Conservation (phyloP, 2,329 filamentous ascomycete genomes). For the Penicillium thymicola region DNA sequence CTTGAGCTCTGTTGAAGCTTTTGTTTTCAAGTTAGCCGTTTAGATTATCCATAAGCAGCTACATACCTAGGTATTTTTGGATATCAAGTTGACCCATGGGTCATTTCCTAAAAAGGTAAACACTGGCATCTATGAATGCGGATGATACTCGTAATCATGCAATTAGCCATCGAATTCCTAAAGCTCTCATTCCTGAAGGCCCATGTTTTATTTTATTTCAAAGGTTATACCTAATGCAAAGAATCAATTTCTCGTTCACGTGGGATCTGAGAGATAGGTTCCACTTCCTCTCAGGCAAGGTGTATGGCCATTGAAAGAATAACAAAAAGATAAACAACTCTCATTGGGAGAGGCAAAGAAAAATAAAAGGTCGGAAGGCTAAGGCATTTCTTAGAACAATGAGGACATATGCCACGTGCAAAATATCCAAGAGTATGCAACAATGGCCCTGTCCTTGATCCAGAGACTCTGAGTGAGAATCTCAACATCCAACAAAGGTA, state of each 20-base stretch:
- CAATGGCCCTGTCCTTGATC: slow-evolving; percentile 4
- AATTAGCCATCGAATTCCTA: neutral
- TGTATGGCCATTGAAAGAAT: neutral
- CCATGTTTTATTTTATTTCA: neutral
- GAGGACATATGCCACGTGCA: neutral
- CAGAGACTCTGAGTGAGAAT: neutral
- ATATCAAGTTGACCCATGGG: neutral
- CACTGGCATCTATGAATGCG: no score
- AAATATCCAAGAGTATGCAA: neutral
- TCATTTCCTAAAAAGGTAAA: neutral
- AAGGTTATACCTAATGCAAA: neutral
- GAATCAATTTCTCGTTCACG: neutral
- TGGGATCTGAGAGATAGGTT: neutral
- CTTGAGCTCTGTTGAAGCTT: no score
- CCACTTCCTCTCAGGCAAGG: neutral
- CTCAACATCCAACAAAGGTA: neutral
- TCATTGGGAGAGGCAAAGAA: neutral
- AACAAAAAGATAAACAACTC: neutral
- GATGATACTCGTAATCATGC: neutral
- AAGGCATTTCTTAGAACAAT: neutral
- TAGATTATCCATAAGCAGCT: neutral
- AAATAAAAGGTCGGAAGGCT: neutral
- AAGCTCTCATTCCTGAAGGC: neutral
- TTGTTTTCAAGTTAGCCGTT: no score
- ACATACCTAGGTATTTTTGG: neutral